These are phyloP conservation scores for Penicillium silybi DNA, from an alignment of 495 filamentous ascomycete species.

Conservation along the genomic window DNA sequence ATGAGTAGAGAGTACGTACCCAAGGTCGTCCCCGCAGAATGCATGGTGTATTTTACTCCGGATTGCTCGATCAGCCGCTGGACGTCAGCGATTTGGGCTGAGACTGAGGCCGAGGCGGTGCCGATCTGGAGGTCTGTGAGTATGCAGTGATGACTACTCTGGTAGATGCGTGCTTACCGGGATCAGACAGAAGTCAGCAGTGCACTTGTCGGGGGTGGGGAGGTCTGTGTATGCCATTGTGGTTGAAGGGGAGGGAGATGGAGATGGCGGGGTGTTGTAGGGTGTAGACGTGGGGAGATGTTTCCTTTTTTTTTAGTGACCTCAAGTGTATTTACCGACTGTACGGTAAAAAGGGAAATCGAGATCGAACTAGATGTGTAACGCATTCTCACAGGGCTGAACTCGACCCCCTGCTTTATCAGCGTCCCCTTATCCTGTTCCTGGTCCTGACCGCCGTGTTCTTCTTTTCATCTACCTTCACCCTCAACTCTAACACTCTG, in stretches of 20 bases:
- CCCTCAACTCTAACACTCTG: neutral
- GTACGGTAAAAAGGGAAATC: too few species aligned
- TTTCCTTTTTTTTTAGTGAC: too few species aligned
- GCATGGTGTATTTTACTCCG: constrained; percentile 80
- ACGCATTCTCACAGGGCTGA: neutral
- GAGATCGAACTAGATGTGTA: neutral
- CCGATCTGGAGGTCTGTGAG: constrained; percentile 57
- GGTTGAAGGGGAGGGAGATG: neutral
- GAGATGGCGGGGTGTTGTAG: neutral
- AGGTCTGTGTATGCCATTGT: constrained; percentile 29
- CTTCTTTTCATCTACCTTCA: neutral
- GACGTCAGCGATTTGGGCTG: constrained; percentile 80
- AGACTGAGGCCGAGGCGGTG: constrained; percentile 76
- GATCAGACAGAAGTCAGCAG: constrained; percentile 80
- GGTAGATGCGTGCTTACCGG: constrained; percentile 49
- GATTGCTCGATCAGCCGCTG: constrained; percentile 79
- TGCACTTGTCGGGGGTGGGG: constrained; percentile 61
- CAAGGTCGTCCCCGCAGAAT: constrained; percentile 87
- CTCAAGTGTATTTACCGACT: too few species aligned
- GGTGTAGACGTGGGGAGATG: too few species aligned
- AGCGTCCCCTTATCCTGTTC: neutral
- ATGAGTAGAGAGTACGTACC: constrained; percentile 50
- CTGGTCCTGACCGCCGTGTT: neutral
- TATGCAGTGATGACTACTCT: constrained; percentile 25
- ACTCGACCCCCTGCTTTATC: neutral